These are phyloP conservation scores for Euptelea pleiosperma DNA, from an alignment of 164 flowering plant genomes.

Conservation along the genomic window DNA sequence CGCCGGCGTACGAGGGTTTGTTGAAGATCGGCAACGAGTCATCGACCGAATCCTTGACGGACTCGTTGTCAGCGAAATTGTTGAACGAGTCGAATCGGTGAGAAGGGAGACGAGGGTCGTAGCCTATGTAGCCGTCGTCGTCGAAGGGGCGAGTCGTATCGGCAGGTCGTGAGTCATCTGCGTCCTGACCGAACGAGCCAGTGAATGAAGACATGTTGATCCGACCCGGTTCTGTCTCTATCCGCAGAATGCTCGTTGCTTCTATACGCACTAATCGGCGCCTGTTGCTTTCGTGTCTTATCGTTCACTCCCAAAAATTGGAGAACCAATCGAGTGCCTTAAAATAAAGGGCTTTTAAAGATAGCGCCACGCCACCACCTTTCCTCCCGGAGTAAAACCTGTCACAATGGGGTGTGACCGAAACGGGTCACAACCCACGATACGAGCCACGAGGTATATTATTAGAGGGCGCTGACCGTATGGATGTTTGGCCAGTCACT, in stretches of 20 bases:
- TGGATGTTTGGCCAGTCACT: no score
- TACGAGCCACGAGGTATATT: no score
- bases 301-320: background rate
- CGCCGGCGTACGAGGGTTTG: slow-evolving; percentile 1
- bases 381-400: no score
- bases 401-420: no score
- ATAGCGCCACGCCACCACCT: no score
- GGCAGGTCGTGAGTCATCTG: slow-evolving; percentile 21
- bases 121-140: slow-evolving; percentile 42
- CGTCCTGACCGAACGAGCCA: slow-evolving; percentile 32
- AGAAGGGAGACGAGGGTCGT: slow-evolving; percentile 43
- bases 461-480: no score
- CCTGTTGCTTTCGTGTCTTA: slow-evolving; percentile 1
- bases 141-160: slow-evolving; percentile 42
- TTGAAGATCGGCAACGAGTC: slow-evolving; percentile 27
- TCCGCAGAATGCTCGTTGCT: slow-evolving; percentile 2
- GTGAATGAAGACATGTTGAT: slow-evolving; percentile 25
- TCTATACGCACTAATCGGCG: slow-evolving; percentile 5
- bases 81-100: slow-evolving; percentile 51
- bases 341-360: background rate
- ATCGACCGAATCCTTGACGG: slow-evolving; percentile 33
- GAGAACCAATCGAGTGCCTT: no score
- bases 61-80: slow-evolving; percentile 35
- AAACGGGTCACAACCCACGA: no score
- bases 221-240: no score